These are phyloP conservation scores for Termitomyces sp. DNA, from an alignment of 768 basidiomycete genomes.

Conservation along the genomic window DNA sequence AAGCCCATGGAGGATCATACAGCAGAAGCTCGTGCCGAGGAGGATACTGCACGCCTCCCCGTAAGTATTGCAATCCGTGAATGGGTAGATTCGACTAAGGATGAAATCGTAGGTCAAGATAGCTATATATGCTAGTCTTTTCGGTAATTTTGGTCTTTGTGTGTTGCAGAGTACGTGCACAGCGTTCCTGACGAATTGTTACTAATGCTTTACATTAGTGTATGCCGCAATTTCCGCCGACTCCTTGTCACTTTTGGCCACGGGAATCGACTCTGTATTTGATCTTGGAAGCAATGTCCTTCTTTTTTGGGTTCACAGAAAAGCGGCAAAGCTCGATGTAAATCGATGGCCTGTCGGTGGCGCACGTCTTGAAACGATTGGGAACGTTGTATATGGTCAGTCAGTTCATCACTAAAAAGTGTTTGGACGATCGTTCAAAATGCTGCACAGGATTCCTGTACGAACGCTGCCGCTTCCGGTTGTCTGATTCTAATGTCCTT, in stretches of 20 bases:
- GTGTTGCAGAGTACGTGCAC: constrained; percentile 58
- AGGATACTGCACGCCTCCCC: constrained; percentile 58
- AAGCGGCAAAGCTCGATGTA: constrained; percentile 62
- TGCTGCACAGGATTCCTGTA: constrained; percentile 42
- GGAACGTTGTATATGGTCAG: constrained; percentile 83
- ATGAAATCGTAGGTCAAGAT: constrained; percentile 62
- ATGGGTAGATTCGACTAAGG: background rate
- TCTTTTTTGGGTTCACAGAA: constrained; percentile 74
- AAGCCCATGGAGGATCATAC: constrained; percentile 91
- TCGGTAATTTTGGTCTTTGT: constrained; percentile 68
- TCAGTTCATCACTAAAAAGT: constrained; percentile 15
- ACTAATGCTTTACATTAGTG: constrained; percentile 38
- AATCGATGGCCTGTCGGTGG: constrained; percentile 94
- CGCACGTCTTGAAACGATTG: constrained; percentile 84
- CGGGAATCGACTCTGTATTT: constrained; percentile 82
- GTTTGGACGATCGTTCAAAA: background rate
- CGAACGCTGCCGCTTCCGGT: background rate
- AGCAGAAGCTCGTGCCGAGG: constrained; percentile 68
- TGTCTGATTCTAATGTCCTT: background rate
- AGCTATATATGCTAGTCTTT: constrained; percentile 80
- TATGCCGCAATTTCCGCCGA: constrained; percentile 86
- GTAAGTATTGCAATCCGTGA: constrained; percentile 31
- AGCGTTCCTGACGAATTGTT: background rate
- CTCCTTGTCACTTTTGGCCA: constrained; percentile 85
- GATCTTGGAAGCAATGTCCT: constrained; percentile 81